These are phyloP conservation scores for Hypoxylon sp. DNA, from an alignment of 2,329 filamentous ascomycete species.

Conservation along the genomic window DNA sequence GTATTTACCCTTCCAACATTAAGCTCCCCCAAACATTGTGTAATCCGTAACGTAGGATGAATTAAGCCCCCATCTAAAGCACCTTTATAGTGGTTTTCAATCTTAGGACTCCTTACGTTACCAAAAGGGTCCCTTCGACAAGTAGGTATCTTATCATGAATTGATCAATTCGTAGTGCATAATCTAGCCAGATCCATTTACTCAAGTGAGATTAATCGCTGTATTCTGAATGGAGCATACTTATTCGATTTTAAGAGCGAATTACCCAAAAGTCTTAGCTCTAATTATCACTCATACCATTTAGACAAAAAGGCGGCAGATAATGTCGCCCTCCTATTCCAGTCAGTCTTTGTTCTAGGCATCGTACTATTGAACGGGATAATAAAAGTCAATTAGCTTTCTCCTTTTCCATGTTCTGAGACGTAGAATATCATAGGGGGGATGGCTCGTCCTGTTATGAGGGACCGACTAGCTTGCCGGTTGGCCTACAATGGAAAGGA, in stretches of 20 bases:
- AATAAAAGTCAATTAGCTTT: background rate
- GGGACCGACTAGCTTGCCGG: background rate
- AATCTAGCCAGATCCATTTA: background rate
- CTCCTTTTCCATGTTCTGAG: background rate
- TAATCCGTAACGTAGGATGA: slow-evolving; percentile 18
- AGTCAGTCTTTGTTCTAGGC: background rate
- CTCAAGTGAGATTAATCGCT: background rate
- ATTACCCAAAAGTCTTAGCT: background rate
- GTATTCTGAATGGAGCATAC: background rate
- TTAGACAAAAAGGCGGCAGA: background rate
- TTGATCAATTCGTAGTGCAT: background rate
- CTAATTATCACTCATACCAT: background rate
- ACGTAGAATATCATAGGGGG: background rate
- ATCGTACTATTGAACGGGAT: background rate
- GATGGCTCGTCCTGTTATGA: background rate
- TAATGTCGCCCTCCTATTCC: background rate
- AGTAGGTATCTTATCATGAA: background rate
- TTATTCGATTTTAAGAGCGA: background rate
- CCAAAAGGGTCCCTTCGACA: background rate
- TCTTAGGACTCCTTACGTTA: background rate
- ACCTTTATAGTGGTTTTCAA: background rate
- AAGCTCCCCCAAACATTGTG: background rate
- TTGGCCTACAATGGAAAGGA: background rate
- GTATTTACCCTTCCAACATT: background rate
- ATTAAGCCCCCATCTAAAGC: background rate